Percentiles rank a stretch among this genome's conserved stretches.
Conservation (phyloP, 2,329 filamentous ascomycete genomes). For the Penicillium sclerotigenum region DNA sequence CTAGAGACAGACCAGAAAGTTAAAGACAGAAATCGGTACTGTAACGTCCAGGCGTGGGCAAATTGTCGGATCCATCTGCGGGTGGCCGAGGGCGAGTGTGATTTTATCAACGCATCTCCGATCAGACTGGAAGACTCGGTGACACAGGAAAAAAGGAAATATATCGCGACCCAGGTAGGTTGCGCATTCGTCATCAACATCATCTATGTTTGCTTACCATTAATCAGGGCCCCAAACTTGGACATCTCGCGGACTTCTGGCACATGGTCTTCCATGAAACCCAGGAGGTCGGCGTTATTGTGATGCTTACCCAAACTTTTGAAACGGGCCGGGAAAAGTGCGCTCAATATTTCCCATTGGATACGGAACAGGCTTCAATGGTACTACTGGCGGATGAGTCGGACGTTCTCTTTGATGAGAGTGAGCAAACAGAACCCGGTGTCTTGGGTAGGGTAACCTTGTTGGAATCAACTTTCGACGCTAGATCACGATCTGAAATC, state of each 20-base stretch:
- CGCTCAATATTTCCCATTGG: slow-evolving; percentile 76
- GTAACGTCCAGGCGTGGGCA: slow-evolving; percentile 85
- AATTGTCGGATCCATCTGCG: slow-evolving; percentile 78
- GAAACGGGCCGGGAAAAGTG: slow-evolving; percentile 80
- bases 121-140: slow-evolving; percentile 56
- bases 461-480: slow-evolving; percentile 53
- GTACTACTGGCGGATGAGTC: slow-evolving; percentile 37
- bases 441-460: slow-evolving; percentile 69
- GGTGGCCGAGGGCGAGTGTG: slow-evolving; percentile 68
- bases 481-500: slow-evolving; percentile 62
- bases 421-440: slow-evolving; percentile 60
- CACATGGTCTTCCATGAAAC: slow-evolving; percentile 89
- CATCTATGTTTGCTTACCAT: slow-evolving; percentile 4
- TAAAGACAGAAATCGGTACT: slow-evolving; percentile 73
- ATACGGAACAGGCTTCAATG: slow-evolving; percentile 51
- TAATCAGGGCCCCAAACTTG: slow-evolving; percentile 68
- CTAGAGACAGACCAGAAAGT: slow-evolving; percentile 57
- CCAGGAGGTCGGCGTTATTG: slow-evolving; percentile 72
- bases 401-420: slow-evolving; percentile 53
- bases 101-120: slow-evolving; percentile 81
- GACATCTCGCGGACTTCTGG: slow-evolving; percentile 80
- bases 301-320: slow-evolving; percentile 90
- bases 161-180: slow-evolving; percentile 80
- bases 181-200: neutral
- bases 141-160: slow-evolving; percentile 53